These are phyloP conservation scores for Boletus insuetus DNA, from an alignment of 768 basidiomycete species.

Conservation along the genomic window DNA sequence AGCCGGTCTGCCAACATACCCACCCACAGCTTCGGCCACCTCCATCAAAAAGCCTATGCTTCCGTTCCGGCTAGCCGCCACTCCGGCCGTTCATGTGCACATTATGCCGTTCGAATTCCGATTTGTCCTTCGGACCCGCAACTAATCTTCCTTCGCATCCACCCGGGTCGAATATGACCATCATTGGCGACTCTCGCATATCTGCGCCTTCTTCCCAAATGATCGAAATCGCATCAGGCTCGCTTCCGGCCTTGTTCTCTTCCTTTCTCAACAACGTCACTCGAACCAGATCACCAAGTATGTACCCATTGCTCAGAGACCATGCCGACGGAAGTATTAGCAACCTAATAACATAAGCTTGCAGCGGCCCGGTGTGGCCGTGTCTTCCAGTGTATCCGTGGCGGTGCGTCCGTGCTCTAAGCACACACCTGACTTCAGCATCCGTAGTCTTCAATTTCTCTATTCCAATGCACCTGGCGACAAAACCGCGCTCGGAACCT, in stretches of 20 bases:
- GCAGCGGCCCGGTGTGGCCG: constrained; percentile 6
- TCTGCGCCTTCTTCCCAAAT: background rate
- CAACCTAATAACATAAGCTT: too few species aligned
- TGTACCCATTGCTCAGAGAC: background rate
- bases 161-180: constrained; percentile 13
- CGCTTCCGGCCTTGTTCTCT: constrained; percentile 12
- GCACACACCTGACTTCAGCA: background rate
- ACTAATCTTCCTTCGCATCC: background rate
- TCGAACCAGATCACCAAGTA: background rate
- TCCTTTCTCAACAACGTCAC: constrained; percentile 3
- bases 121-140: constrained; percentile 27
- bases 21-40: constrained; percentile 8
- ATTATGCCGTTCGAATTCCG: background rate
- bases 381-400: constrained; percentile 9
- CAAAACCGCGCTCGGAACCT: background rate
- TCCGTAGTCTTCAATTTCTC: background rate
- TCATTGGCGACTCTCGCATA: constrained; percentile 1
- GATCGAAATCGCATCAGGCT: constrained; percentile 13
- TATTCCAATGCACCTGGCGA: background rate
- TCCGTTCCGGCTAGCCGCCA: background rate
- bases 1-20: background rate
- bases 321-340: too few species aligned
- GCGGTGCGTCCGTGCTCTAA: background rate
- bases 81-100: constrained; percentile 4
- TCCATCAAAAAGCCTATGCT: constrained; percentile 23